Base-by-base conservation (phyloP, 2,329 filamentous ascomycete species). In the Ampelomyces quisqualis region DNA sequence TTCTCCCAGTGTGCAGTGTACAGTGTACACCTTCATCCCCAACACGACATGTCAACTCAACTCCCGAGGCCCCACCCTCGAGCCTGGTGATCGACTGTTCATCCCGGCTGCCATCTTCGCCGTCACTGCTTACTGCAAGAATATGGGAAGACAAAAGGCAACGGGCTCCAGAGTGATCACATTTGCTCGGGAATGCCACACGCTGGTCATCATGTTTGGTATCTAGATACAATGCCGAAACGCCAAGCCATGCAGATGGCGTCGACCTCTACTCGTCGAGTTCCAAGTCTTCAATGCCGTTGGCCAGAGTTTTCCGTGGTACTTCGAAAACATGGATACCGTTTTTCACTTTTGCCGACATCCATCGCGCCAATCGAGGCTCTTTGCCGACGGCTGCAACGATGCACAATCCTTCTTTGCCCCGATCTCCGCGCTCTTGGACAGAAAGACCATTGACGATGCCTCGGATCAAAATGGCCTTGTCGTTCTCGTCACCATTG, bases 311-410 rank as follows among this genome's bases (percentile, higher is more conserved):
- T 47, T 62, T 69, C 34, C 53, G 58, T 7, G 86, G 80, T 22
- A 96, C 80, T 65, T 95, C 90, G 62, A 95, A 94, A 7, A 96
- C 78, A 36, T 93, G 79, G n/a, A 86, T 87, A 5, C 88, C 88
- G 62, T 95, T 96, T 52, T 84, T 84, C 3, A 82, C 88, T 42
- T 60, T 64, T 4, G 77, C 67, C 42, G 77, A 77, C 69, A 84
- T 84, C 90, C 90, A 97, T 49, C 87, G 77, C 3, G 90, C 93
- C 28, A 96, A 73, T 30, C 89, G 80, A 68, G 90, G 86, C 69
- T 96, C 88, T 61, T 87, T 91, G 23, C 88, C 90, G 1, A 95
- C 79, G 11, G 85, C 93, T n/a, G 84, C 88, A 9, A 94, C 84
- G 19, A 97, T 79, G 56, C 88, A 91, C 2, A 96, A 70, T 1